These are phyloP conservation scores for Arabidopsis hybrid DNA, from an alignment of 441 rosid species.

Conservation along the genomic window DNA sequence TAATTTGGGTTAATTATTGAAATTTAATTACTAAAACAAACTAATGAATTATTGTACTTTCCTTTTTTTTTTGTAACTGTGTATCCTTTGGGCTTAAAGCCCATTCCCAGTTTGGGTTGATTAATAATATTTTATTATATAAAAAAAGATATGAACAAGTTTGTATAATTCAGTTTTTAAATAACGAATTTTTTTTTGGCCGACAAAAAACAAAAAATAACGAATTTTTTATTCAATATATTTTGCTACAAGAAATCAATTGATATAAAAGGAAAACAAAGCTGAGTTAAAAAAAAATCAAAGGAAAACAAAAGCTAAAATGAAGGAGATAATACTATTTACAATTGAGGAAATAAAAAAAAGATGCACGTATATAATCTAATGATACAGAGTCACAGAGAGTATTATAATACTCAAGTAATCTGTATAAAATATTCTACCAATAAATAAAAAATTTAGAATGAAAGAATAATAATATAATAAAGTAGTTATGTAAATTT, in stretches of 20 bases:
- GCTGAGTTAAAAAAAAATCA: neutral
- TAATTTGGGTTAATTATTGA: too few relatives aligned
- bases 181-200: neutral
- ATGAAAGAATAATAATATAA: neutral
- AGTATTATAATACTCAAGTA: neutral
- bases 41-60: too few relatives aligned
- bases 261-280: neutral
- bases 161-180: conserved; percentile 1
- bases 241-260: neutral
- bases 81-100: too few relatives aligned
- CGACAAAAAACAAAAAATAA: too few relatives aligned
- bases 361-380: neutral
- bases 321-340: neutral
- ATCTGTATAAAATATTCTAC: neutral
- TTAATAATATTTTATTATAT: too few relatives aligned
- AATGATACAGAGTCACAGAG: neutral
- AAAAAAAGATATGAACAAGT: neutral
- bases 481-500: neutral
- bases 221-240: neutral
- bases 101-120: too few relatives aligned
- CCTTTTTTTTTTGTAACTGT: too few relatives aligned
- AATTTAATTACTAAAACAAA: too few relatives aligned
- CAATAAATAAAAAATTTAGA: neutral
- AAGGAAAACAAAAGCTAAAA: neutral
- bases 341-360: neutral